Evolutionary conservation across 2,329 filamentous ascomycete genomes (phyloP), one percentile per base, ranked within the genome.

Genomic region (Colletotrichum gigasporum): DNA sequence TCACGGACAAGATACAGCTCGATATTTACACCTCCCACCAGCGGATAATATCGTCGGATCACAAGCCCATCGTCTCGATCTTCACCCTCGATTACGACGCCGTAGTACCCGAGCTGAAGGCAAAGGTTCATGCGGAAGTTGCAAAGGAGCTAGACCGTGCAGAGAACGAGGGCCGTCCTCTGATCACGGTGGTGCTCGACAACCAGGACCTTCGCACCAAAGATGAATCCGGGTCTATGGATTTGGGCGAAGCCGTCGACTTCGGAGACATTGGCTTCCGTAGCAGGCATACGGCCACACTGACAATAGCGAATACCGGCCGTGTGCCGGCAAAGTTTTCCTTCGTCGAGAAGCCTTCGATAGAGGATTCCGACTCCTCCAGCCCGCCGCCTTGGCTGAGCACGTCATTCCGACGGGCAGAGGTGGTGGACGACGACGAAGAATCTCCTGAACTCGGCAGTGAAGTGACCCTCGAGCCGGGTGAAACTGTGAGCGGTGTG

Each of bases 221-320:
- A 37, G 45, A 44, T 9, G 32, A 63, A 4, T 12, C 50, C 6
- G 73, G 74, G 14, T 72, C 76, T 2, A 41, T 73, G 14, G 76
- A 80, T 28, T 76, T 82, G 18, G 78, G 79, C 68, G 81, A 90
- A 70, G 87, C 87, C 2, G 86, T 98, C 1, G 87, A 95, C 71
- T 96, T 98, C 74, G 94, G 94, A 1, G 81, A 89, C 3, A 81
- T 97, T 2, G 82, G 85, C 3, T 96, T 91, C 71, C 82, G 90
- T 37, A 86, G 90, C 63, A 86, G 83, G 7, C 87, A 91, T 69
- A 84, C 82, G 8, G 85, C 90, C 4, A 87, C 83, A 3, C 75
- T 98, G 42, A 98, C 94, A 0, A 87, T 99, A 58, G 96, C 96
- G 24, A 99, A 99, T 70, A 99, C 96, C 0, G 91, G 96, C 2